Evolutionary conservation across 768 basidiomycete species (phyloP), one percentile per base, ranked within the genome.

Genomic region (Calocybe cyanea): DNA sequence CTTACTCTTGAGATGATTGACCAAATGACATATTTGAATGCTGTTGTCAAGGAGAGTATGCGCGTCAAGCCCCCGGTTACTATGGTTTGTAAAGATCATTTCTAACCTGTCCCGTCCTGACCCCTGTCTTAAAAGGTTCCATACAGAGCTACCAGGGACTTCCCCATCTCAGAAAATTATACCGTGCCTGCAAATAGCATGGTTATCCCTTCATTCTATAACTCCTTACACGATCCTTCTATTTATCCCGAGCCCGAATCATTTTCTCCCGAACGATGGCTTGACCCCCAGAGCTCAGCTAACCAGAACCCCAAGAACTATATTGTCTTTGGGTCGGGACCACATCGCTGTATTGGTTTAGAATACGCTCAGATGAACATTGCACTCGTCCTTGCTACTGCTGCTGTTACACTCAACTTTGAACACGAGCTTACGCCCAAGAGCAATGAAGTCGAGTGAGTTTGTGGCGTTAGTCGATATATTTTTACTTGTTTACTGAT

Each of bases 351-450:
- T 65, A 92, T 96, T 50, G 94, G 92, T 21, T 58, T 90, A 41
- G 92, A 96, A 64, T 99, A 98, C 61, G 92, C 94, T 30, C 78
- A 75, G 55, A 83, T 92, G 82, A 93, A 94, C 67, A 92, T 97
- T 46, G 85, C 77, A 1, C 75, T 94, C 15, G 83, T 86, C 3
- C 75, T 98, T 20, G 93, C 85, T 4, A 83, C 81, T n/a, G 93
- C 94, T 0, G 77, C 78, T 42, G 76, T 80, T 25, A 70, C 84
- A 59, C 80, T 92, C 70, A 73, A 94, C 61, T 96, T 85, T 77
- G 82, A 93, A 49, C 96, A 98, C 63, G 78, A 86, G 38, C 38
- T 76, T n/a, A 98, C 96, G 0, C 77, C 80, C 1, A 64, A 79
- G 48, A 91, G 87, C 53, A 75, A 89, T 15, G 75, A 90, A 67